These are phyloP conservation scores for Botryobasidium botryosum DNA, from an alignment of 768 basidiomycete species.

Conservation along the genomic window DNA sequence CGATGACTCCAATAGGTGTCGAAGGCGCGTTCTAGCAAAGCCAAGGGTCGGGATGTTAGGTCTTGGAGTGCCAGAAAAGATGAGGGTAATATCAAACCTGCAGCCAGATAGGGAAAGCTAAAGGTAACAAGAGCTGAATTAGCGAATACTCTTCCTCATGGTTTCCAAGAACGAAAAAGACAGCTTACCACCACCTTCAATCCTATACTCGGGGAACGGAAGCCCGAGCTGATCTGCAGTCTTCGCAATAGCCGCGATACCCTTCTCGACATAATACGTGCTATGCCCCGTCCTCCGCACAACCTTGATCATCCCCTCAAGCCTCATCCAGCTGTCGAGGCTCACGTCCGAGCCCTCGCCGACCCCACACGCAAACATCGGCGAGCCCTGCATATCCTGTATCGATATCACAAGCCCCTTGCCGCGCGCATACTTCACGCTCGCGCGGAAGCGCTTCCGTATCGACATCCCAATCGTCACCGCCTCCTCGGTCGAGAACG, in stretches of 20 bases:
- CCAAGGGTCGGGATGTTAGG: background rate
- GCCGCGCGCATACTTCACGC: slow-evolving; percentile 16
- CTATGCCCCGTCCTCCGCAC: slow-evolving; percentile 70
- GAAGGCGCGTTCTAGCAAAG: slow-evolving; percentile 6
- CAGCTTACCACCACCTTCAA: slow-evolving; percentile 59
- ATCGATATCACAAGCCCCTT: slow-evolving; percentile 70
- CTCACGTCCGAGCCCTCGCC: slow-evolving; percentile 46
- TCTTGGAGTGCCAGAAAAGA: background rate
- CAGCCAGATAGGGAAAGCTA: slow-evolving; percentile 12
- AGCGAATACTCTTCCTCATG: background rate
- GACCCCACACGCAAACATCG: slow-evolving; percentile 66
- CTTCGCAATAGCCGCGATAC: slow-evolving; percentile 40
- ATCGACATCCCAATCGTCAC: slow-evolving; percentile 39
- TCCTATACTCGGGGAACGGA: slow-evolving; percentile 37
- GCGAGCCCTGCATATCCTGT: slow-evolving; percentile 54
- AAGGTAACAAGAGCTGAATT: background rate
- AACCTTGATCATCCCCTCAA: slow-evolving; percentile 63
- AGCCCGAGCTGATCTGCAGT: slow-evolving; percentile 34
- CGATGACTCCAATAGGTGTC: slow-evolving; percentile 9
- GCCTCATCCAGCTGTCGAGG: slow-evolving; percentile 59
- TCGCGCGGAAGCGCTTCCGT: slow-evolving; percentile 68
- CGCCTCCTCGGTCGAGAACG: slow-evolving; percentile 63
- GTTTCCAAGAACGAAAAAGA: background rate
- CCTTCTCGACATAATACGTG: slow-evolving; percentile 55
- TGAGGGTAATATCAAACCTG: slow-evolving; percentile 1